Evolutionary conservation across 179 eudicot genomes (phyloP).

Genomic region (Nepenthes alata): DNA sequence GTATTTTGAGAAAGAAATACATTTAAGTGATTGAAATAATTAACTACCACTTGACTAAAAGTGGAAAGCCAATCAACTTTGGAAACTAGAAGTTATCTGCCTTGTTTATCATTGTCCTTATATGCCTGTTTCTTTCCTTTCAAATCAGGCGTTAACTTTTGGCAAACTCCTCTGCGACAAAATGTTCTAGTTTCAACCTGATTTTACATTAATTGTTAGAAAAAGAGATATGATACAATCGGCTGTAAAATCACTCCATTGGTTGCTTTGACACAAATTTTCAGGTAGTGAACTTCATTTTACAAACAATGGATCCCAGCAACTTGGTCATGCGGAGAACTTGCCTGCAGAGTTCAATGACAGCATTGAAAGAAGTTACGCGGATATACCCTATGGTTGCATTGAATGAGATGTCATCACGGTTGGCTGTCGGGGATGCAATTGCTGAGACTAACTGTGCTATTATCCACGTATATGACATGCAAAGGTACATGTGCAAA

Average conservation of each 20-base stretch:
- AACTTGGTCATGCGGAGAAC: conserved; percentile 81
- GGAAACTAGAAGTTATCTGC: too few species aligned
- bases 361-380: conserved; percentile 65
- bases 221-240: neutral
- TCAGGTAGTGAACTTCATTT: conserved; percentile 82
- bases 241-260: neutral
- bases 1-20: too few species aligned
- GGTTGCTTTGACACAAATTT: conserved; percentile 50
- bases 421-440: conserved; percentile 97
- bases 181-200: neutral
- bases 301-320: conserved; percentile 89
- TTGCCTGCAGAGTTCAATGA: conserved; percentile 76
- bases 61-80: too few species aligned
- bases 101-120: too few species aligned
- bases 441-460: conserved; percentile 61
- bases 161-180: too few species aligned
- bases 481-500: conserved; percentile 55
- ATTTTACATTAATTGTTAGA: too few species aligned
- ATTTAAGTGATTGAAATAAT: too few species aligned
- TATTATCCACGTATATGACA: conserved; percentile 74
- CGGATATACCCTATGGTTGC: conserved; percentile 91
- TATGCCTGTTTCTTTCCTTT: too few species aligned
- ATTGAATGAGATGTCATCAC: conserved; percentile 59
- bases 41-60: too few species aligned
- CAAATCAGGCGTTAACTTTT: too few species aligned